Conservation (phyloP, 2,329 filamentous ascomycete genomes). For the Trichothecium roseum region DNA sequence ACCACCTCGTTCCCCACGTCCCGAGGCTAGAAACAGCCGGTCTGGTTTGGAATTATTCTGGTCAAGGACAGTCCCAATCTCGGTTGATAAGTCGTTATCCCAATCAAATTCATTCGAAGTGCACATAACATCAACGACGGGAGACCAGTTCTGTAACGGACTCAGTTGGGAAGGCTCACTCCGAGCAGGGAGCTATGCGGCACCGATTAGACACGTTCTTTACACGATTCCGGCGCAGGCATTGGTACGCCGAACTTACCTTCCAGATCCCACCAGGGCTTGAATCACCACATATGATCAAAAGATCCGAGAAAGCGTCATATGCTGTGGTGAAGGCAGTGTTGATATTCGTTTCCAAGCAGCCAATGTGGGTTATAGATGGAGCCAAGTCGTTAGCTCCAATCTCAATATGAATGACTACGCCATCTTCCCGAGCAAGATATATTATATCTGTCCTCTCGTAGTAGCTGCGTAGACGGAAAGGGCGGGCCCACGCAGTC, state of each 20-base stretch:
- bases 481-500: slow-evolving; percentile 76
- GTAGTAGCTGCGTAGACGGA: slow-evolving; percentile 53
- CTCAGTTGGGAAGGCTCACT: slow-evolving; percentile 31
- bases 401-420: slow-evolving; percentile 63
- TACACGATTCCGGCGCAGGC: too few relatives aligned
- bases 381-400: slow-evolving; percentile 44
- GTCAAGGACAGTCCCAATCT: slow-evolving; percentile 4
- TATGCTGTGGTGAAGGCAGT: slow-evolving; percentile 72
- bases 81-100: slow-evolving; percentile 2
- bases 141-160: slow-evolving; percentile 53
- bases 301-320: slow-evolving; percentile 59
- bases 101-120: neutral
- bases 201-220: slow-evolving; percentile 4
- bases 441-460: slow-evolving; percentile 69
- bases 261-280: slow-evolving; percentile 70
- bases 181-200: slow-evolving; percentile 40
- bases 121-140: slow-evolving; percentile 35
- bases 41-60: slow-evolving; percentile 28
- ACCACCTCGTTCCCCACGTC: slow-evolving; percentile 49
- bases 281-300: slow-evolving; percentile 69
- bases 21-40: slow-evolving; percentile 56
- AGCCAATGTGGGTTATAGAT: slow-evolving; percentile 48
- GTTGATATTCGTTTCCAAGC: slow-evolving; percentile 62
- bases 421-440: slow-evolving; percentile 78
- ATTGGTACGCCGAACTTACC: slow-evolving; percentile 28